Conservation (phyloP, 768 basidiomycete genomes). For the Tulasnella sp. region DNA sequence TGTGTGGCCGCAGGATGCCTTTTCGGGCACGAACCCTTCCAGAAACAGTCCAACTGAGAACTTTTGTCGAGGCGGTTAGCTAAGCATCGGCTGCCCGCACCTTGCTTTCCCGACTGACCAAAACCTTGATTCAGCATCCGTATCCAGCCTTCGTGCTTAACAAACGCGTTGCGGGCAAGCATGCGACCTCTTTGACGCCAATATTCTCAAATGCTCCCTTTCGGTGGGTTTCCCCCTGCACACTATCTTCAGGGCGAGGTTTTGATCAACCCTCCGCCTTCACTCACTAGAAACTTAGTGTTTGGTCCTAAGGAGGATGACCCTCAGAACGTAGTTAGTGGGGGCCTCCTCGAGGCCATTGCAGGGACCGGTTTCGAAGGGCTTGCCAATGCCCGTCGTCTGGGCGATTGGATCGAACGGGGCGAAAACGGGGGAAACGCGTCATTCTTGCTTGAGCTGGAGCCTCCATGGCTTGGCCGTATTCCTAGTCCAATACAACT, state of each 20-base stretch:
- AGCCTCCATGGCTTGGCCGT: conserved; percentile 22
- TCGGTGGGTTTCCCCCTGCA: background rate
- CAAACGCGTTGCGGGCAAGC: conserved; percentile 16
- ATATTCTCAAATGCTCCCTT: conserved; percentile 20
- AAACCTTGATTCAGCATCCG: conserved; percentile 14
- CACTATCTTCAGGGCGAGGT: background rate
- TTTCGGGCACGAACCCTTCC: background rate
- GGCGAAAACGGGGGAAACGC: background rate
- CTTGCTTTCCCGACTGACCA: background rate
- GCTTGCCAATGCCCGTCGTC: background rate
- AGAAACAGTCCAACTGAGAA: background rate
- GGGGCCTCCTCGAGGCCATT: conserved; percentile 21
- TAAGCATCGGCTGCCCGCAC: background rate
- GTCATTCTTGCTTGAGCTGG: conserved; percentile 20
- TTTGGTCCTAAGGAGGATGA: conserved; percentile 18
- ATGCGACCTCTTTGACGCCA: conserved; percentile 18
- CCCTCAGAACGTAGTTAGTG: background rate
- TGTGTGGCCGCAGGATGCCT: background rate
- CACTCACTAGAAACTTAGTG: conserved; percentile 15
- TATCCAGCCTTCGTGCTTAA: conserved; percentile 25
- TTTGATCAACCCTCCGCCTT: background rate
- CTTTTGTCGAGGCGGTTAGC: conserved; percentile 5
- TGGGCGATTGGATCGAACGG: conserved; percentile 17
- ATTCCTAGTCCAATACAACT: conserved; percentile 10
- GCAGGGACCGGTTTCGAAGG: conserved; percentile 6